phyloP scores from a whole-genome alignment of 805 yeast species.

The Alloascoidea hylecoeti region DNA sequence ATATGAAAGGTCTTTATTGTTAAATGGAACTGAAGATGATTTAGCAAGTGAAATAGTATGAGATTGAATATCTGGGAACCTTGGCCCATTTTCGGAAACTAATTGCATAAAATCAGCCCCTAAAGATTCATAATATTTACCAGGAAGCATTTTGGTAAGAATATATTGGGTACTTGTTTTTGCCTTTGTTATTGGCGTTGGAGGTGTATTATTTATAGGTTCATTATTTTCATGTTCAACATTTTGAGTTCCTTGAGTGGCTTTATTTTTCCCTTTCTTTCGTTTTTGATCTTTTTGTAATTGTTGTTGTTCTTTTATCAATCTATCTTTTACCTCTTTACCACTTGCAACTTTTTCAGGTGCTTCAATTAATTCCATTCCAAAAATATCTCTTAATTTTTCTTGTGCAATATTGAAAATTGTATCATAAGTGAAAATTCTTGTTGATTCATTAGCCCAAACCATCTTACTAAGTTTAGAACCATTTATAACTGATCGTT shows the following conservation, averaged over 20 bases:
- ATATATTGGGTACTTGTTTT: background rate
- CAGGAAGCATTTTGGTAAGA: background rate
- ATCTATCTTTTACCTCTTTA: background rate
- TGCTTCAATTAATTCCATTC: slow-evolving; percentile 3
- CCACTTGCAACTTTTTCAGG: background rate
- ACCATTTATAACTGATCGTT: background rate
- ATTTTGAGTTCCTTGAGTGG: background rate
- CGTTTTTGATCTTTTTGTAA: background rate
- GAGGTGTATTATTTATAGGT: background rate
- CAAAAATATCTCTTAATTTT: slow-evolving; percentile 2
- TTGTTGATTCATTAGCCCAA: background rate
- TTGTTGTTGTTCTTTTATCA: background rate
- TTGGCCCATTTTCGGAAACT: background rate
- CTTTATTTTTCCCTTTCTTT: background rate
- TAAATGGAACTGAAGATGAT: background rate
- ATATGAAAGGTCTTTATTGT: background rate
- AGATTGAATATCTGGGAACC: background rate
- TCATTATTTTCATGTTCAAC: background rate
- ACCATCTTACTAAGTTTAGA: background rate
- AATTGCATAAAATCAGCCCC: background rate
- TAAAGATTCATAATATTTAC: background rate
- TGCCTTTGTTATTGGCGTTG: background rate
- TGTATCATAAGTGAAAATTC: background rate
- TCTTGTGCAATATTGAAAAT: slow-evolving; percentile 3
- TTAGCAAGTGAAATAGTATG: background rate